phyloP scores from a whole-genome alignment of 768 basidiomycete species.

The Termitomyces sp. region DNA sequence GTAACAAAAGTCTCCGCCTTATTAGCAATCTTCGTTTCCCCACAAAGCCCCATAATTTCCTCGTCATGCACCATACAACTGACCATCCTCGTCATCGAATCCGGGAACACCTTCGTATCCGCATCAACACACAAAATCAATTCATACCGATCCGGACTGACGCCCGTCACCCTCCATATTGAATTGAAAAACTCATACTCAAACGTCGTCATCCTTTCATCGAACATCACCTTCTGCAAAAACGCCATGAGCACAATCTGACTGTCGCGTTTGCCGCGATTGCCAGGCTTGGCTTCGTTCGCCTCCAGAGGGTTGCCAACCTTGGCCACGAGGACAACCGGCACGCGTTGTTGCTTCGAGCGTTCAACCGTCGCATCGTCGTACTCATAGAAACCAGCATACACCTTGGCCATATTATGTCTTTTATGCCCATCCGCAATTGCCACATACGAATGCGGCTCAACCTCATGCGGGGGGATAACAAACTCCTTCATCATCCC shows the following conservation, averaged over 20 bases:
- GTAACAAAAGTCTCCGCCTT: slow-evolving; percentile 98
- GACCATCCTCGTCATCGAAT: slow-evolving; percentile 93
- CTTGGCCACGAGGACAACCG: slow-evolving; percentile 94
- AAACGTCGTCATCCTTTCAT: slow-evolving; percentile 99
- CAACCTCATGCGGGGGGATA: slow-evolving; percentile 74
- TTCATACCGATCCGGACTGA: slow-evolving; percentile 95
- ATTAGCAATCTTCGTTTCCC: slow-evolving; percentile 99
- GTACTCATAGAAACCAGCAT: slow-evolving; percentile 95
- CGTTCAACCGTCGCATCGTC: slow-evolving; percentile 84
- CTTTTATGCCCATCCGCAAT: slow-evolving; percentile 99
- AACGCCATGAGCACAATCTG: slow-evolving; percentile 98
- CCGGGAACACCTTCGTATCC: slow-evolving; percentile 98
- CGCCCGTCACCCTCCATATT: slow-evolving; percentile 91
- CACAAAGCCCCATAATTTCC: slow-evolving; percentile 99
- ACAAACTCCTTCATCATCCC: slow-evolving; percentile 97
- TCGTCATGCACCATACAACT: slow-evolving; percentile 95
- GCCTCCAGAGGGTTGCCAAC: slow-evolving; percentile 87
- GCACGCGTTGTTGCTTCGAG: slow-evolving; percentile 94
- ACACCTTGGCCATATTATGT: slow-evolving; percentile 99
- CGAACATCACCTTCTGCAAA: slow-evolving; percentile 99
- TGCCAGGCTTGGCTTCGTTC: slow-evolving; percentile 91
- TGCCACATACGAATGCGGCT: slow-evolving; percentile 93
- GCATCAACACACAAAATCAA: slow-evolving; percentile 94
- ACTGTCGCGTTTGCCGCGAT: slow-evolving; percentile 97
- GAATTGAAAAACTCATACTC: slow-evolving; percentile 99